Percentiles rank a stretch among this genome's conserved stretches.
Evolutionary conservation across 306 rosid genomes (phyloP).

Genomic region (Pueraria montana): DNA sequence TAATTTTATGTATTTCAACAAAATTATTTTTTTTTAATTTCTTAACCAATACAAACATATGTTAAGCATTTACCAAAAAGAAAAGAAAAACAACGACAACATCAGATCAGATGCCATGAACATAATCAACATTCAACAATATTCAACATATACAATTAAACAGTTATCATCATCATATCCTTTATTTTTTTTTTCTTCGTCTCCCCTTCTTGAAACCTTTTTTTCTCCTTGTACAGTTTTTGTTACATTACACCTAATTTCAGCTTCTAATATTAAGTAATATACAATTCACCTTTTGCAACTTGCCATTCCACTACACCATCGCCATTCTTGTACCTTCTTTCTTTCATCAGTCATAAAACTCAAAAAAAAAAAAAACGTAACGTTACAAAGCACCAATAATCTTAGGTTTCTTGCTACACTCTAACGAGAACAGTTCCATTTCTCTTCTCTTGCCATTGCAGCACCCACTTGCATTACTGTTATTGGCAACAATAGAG

Average conservation of each 20-base stretch:
- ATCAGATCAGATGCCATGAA: conserved; percentile 13
- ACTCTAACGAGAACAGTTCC: conserved; percentile 72
- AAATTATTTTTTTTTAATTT: no score
- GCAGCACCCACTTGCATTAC: conserved; percentile 47
- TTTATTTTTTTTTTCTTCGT: not conserved
- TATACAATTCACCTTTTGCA: conserved; percentile 62
- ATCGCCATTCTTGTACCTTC: not conserved
- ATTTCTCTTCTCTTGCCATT: conserved; percentile 80
- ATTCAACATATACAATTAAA: conserved; percentile 47
- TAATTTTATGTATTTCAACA: no score
- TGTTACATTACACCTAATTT: conserved; percentile 55
- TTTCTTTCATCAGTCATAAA: conserved; percentile 51
- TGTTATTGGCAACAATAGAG: not conserved
- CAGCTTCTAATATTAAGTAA: conserved; percentile 58
- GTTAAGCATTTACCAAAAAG: no score
- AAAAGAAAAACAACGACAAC: not conserved
- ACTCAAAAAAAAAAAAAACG: conserved; percentile 20
- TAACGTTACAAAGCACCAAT: conserved; percentile 86
- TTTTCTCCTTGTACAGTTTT: conserved; percentile 42
- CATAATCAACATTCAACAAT: not conserved
- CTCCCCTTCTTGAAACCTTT: not conserved
- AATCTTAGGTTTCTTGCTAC: conserved; percentile 83
- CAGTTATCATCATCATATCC: conserved; percentile 29
- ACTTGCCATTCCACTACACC: conserved; percentile 66
- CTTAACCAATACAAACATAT: no score